Conservation (phyloP, 805 yeast genomes). For the Ogataea pilisensis region DNA sequence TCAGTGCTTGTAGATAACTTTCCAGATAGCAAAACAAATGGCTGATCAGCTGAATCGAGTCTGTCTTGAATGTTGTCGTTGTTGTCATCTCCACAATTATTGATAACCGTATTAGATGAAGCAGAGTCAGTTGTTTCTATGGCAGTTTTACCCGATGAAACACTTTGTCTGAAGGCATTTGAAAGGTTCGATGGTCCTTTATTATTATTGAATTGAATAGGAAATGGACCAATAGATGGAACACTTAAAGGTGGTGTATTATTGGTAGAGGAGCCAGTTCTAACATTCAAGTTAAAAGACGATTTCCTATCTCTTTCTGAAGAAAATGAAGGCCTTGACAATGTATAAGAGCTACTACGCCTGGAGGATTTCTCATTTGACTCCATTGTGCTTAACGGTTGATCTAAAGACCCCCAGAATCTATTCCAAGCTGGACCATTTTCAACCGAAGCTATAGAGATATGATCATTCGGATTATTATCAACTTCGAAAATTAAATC, state of each 20-base stretch:
- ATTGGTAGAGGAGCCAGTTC: constrained; percentile 16
- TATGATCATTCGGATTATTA: constrained; percentile 5
- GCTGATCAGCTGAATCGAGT: not conserved
- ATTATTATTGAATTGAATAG: not conserved
- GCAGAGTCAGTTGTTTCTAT: constrained; percentile 5
- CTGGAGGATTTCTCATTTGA: constrained; percentile 22
- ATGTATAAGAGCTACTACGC: constrained; percentile 15
- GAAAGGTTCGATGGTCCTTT: not conserved
- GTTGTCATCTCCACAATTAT: constrained; percentile 1
- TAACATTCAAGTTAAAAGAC: constrained; percentile 4
- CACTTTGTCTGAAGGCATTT: not conserved
- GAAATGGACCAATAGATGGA: constrained; percentile 18
- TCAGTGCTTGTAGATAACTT: no score
- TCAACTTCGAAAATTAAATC: constrained; percentile 31
- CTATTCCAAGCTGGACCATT: constrained; percentile 32
- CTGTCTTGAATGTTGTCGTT: no score
- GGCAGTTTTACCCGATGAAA: not conserved
- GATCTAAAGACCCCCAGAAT: constrained; percentile 31
- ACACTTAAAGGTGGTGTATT: constrained; percentile 15
- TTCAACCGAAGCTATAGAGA: constrained; percentile 14
- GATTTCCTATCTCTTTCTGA: constrained; percentile 7
- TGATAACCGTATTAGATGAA: constrained; percentile 11
- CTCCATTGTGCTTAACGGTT: constrained; percentile 25
- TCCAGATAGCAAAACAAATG: no score
- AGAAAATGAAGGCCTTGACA: constrained; percentile 3